These are phyloP conservation scores for Tylopilus sp. DNA, from an alignment of 768 basidiomycete species.

Conservation along the genomic window DNA sequence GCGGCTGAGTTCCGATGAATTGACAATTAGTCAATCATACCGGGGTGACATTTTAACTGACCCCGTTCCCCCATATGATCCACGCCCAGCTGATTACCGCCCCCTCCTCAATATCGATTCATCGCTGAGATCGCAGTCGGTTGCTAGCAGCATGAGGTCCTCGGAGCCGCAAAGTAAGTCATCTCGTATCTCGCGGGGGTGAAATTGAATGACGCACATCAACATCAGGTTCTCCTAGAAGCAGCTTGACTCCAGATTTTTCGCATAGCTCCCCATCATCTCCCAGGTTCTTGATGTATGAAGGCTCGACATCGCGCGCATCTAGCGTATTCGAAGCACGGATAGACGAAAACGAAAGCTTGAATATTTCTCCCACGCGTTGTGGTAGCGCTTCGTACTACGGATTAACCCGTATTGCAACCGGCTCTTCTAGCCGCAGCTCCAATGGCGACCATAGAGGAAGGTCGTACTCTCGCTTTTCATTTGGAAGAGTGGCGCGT, in stretches of 20 bases:
- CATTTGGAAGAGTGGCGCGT: constrained; percentile 49
- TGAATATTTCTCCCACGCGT: constrained; percentile 5
- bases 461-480: constrained; percentile 46
- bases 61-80: constrained; percentile 33
- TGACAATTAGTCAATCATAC: background rate
- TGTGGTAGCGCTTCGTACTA: constrained; percentile 10
- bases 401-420: constrained; percentile 14
- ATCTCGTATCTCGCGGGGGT: background rate
- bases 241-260: constrained; percentile 1
- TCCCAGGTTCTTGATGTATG: constrained; percentile 6
- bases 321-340: constrained; percentile 42
- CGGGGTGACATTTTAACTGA: constrained; percentile 3
- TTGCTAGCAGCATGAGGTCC: constrained; percentile 10
- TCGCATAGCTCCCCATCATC: constrained; percentile 8
- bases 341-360: constrained; percentile 28
- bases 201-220: background rate
- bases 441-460: constrained; percentile 29
- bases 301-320: constrained; percentile 31
- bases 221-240: constrained; percentile 10
- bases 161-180: constrained; percentile 11
- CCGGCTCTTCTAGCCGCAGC: constrained; percentile 15
- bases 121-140: constrained; percentile 6
- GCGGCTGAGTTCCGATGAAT: constrained; percentile 9
- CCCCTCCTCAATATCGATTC: constrained; percentile 7
- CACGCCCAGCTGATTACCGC: constrained; percentile 6